Evolutionary conservation across 2,329 filamentous ascomycete genomes (phyloP).

Genomic region (Arthroderma uncinatum): DNA sequence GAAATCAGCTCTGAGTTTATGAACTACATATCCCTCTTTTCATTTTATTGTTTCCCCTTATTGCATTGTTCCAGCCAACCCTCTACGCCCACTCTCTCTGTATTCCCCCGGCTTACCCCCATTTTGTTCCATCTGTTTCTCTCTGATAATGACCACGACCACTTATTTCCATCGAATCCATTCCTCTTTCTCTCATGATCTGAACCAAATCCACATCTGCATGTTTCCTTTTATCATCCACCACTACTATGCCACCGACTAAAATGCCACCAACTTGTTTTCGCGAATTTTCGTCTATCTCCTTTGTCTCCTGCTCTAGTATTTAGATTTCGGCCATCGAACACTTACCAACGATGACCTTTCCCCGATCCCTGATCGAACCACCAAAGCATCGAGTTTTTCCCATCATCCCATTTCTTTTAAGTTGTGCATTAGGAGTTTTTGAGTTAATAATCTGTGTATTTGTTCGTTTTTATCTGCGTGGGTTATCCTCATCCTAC

Average conservation of each 20-base stretch:
- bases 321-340: neutral
- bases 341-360: neutral
- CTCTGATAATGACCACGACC: neutral
- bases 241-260: neutral
- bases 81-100: neutral
- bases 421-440: neutral
- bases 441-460: neutral
- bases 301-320: neutral
- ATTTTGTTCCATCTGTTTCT: neutral
- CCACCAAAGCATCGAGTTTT: no score
- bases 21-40: neutral
- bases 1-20: neutral
- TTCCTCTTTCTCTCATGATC: neutral
- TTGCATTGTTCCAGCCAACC: neutral
- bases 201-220: neutral
- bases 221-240: neutral
- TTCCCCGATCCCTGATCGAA: no score
- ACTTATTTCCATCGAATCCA: neutral
- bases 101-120: neutral
- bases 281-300: neutral
- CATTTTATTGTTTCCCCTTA: neutral
- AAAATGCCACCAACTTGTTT: neutral
- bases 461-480: neutral
- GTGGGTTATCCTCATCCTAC: neutral
- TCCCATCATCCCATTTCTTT: neutral